phyloP scores from a whole-genome alignment of 2,329 filamentous ascomycete genomes.

The Ophiosphaerella korrae region DNA sequence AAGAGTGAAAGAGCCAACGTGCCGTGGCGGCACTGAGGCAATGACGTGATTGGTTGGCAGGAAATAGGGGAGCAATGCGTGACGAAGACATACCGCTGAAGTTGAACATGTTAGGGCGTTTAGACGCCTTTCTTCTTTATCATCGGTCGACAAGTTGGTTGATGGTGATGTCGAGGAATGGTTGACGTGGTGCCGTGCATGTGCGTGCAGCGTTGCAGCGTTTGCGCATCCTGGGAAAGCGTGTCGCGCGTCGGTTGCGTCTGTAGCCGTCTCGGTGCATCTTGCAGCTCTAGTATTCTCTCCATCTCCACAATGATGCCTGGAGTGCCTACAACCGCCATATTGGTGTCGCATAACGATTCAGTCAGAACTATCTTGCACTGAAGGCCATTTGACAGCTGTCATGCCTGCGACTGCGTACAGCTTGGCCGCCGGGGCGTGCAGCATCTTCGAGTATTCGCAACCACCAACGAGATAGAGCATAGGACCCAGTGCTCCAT shows the following conservation, averaged over 20 bases:
- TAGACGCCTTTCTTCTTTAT: neutral
- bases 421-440: slow-evolving; percentile 1
- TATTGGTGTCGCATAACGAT: neutral
- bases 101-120: slow-evolving; percentile 39
- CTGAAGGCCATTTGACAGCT: slow-evolving; percentile 7
- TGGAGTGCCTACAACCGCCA: neutral
- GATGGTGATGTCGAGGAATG: slow-evolving; percentile 5
- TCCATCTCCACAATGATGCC: neutral
- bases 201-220: neutral
- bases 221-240: slow-evolving; percentile 12
- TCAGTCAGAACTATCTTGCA: neutral
- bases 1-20: neutral
- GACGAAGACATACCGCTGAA: slow-evolving; percentile 42
- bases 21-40: neutral
- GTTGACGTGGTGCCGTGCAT: slow-evolving; percentile 5
- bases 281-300: slow-evolving; percentile 13
- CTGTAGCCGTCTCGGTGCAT: slow-evolving; percentile 13
- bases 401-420: neutral
- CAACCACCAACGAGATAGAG: no score
- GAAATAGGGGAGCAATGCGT: slow-evolving; percentile 1
- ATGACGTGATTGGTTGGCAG: slow-evolving; percentile 4
- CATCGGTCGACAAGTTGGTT: slow-evolving; percentile 2
- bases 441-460: neutral
- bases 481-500: no score
- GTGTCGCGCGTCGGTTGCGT: slow-evolving; percentile 3